Conservation (phyloP, 2,329 filamentous ascomycete genomes). For the Fusarium austroafricanum region DNA sequence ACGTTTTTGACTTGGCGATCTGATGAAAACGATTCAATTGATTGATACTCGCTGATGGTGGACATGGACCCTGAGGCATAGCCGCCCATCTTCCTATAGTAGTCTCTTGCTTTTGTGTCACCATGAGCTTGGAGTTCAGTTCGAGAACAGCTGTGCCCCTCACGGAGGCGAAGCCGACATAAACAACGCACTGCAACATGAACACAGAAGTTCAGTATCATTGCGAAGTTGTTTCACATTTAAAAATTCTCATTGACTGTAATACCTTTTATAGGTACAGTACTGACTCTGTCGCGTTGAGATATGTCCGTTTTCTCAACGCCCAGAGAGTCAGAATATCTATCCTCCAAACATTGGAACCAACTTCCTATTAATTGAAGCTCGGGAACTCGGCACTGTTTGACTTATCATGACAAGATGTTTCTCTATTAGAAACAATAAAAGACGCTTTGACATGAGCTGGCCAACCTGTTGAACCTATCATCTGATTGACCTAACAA, state of each 20-base stretch:
- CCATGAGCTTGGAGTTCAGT: neutral
- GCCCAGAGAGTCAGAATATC: no score
- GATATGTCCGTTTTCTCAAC: no score
- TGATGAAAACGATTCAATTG: neutral
- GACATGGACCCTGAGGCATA: neutral
- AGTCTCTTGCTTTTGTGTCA: neutral
- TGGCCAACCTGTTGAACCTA: no score
- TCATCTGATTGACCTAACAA: neutral
- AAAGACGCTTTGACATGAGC: neutral
- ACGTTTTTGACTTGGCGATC: slow-evolving; percentile 14
- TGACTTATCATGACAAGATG: neutral
- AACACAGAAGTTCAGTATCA: neutral
- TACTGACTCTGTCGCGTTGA: no score
- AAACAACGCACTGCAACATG: neutral
- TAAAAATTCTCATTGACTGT: no score
- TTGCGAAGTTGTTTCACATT: no score
- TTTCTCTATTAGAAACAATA: neutral
- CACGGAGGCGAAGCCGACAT: neutral
- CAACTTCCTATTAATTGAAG: neutral
- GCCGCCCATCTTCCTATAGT: neutral
- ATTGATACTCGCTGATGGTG: neutral
- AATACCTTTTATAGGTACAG: no score
- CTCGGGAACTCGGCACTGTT: neutral
- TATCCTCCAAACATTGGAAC: no score
- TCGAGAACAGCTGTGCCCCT: neutral